Conservation (phyloP, 225 moss, liverwort and hornwort species). For the Takakia lepidozioides region DNA sequence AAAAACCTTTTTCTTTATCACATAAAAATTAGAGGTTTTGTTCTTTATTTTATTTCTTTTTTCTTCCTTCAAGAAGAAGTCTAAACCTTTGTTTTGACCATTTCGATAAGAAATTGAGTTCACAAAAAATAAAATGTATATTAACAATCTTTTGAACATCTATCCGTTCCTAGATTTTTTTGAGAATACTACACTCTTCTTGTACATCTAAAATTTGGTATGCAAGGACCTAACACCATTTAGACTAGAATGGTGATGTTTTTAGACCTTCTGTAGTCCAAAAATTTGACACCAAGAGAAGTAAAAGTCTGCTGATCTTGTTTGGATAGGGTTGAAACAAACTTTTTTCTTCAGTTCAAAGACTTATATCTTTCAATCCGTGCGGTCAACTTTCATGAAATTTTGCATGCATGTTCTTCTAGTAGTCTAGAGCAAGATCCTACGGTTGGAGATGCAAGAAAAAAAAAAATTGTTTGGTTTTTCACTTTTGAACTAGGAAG, state of each 20-base stretch:
- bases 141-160: neutral
- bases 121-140: neutral
- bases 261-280: neutral
- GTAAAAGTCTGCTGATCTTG: neutral
- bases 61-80: neutral
- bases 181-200: neutral
- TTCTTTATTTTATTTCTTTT: conserved; percentile 1
- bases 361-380: neutral
- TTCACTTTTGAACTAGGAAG: neutral
- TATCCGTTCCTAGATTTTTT: neutral
- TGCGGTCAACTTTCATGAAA: neutral
- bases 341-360: neutral
- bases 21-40: conserved; percentile 8
- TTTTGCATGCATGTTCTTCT: neutral
- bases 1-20: conserved; percentile 2
- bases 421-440: neutral
- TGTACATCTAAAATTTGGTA: neutral
- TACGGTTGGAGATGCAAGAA: neutral
- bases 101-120: neutral
- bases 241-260: neutral
- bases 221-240: neutral
- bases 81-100: conserved; percentile 1
- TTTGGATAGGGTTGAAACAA: neutral
- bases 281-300: neutral
- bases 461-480: neutral